These are phyloP conservation scores for Penicillium frequentans DNA, from an alignment of 2,329 filamentous ascomycete genomes.

Conservation along the genomic window DNA sequence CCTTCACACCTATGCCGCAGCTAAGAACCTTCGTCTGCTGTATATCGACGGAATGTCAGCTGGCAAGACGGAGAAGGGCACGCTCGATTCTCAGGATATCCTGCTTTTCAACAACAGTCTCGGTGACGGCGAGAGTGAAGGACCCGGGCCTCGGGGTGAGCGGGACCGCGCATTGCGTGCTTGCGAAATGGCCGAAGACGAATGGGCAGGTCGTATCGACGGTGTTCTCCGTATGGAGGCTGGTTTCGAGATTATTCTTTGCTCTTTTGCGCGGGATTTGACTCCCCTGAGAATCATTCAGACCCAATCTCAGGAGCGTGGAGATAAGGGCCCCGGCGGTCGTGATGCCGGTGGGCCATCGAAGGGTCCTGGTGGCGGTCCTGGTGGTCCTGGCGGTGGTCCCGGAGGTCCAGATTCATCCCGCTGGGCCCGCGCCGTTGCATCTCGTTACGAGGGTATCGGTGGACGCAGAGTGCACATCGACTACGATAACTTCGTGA, in stretches of 20 bases:
- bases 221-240: slow-evolving; percentile 67
- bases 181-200: slow-evolving; percentile 53
- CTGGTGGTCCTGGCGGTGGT: slow-evolving; percentile 7
- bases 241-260: slow-evolving; percentile 70
- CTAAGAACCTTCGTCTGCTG: slow-evolving; percentile 58
- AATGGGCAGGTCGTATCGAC: slow-evolving; percentile 58
- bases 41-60: slow-evolving; percentile 72
- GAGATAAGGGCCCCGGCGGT: background rate
- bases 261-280: slow-evolving; percentile 56
- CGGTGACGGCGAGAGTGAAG: background rate
- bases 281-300: slow-evolving; percentile 35
- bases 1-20: slow-evolving; percentile 66
- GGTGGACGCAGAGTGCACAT: slow-evolving; percentile 44
- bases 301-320: slow-evolving; percentile 12
- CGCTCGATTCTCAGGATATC: slow-evolving; percentile 66
- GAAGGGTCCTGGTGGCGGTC: background rate
- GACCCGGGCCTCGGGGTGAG: slow-evolving; percentile 39
- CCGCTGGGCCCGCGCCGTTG: slow-evolving; percentile 25
- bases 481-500: slow-evolving; percentile 52
- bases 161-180: slow-evolving; percentile 53
- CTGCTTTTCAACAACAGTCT: slow-evolving; percentile 52
- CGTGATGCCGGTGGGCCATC: background rate
- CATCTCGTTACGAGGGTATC: slow-evolving; percentile 33
- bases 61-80: slow-evolving; percentile 65
- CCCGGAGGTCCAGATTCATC: slow-evolving; percentile 8